Percentiles rank a stretch among this genome's conserved stretches.
phyloP scores from a whole-genome alignment of 78 protist species.

The Acrasis kona region DNA sequence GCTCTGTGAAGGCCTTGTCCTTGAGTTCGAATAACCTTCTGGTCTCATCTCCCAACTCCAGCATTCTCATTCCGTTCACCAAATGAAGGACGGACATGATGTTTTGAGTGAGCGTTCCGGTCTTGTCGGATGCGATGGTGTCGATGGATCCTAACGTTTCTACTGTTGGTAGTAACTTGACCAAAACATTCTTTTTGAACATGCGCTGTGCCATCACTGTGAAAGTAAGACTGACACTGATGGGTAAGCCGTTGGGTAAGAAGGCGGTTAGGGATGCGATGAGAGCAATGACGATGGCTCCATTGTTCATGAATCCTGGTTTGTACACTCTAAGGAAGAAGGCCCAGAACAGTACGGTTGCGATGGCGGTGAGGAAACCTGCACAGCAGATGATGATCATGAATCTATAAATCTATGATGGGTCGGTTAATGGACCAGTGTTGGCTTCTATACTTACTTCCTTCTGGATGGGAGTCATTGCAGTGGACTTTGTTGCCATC shows the following conservation, averaged over 20 bases:
- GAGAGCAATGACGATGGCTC: constrained; percentile 11
- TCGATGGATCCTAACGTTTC: constrained; percentile 47
- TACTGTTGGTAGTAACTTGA: constrained; percentile 66
- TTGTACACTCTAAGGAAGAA: constrained; percentile 10
- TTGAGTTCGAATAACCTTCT: background rate
- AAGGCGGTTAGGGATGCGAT: constrained; percentile 91
- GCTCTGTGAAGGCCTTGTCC: background rate
- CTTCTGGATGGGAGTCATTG: constrained; percentile 54
- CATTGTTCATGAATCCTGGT: background rate
- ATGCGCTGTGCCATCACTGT: constrained; percentile 86
- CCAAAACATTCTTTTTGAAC: constrained; percentile 57
- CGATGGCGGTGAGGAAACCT: constrained; percentile 50
- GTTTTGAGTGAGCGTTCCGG: constrained; percentile 88
- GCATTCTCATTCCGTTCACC: constrained; percentile 12
- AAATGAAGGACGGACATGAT: constrained; percentile 51
- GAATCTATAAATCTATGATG: constrained; percentile 68
- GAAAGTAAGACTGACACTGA: constrained; percentile 83
- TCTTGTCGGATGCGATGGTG: constrained; percentile 71
- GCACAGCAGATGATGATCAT: constrained; percentile 66
- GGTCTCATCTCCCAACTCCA: constrained; percentile 17
- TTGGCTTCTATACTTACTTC: too few relatives aligned
- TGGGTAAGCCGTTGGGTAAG: constrained; percentile 75
- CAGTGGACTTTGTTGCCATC: constrained; percentile 23
- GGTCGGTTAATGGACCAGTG: too few relatives aligned
- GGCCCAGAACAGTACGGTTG: constrained; percentile 49